Evolutionary conservation across 2,329 filamentous ascomycete genomes (phyloP), one percentile per base, ranked within the genome.

Genomic region (Fusarium lateritium): DNA sequence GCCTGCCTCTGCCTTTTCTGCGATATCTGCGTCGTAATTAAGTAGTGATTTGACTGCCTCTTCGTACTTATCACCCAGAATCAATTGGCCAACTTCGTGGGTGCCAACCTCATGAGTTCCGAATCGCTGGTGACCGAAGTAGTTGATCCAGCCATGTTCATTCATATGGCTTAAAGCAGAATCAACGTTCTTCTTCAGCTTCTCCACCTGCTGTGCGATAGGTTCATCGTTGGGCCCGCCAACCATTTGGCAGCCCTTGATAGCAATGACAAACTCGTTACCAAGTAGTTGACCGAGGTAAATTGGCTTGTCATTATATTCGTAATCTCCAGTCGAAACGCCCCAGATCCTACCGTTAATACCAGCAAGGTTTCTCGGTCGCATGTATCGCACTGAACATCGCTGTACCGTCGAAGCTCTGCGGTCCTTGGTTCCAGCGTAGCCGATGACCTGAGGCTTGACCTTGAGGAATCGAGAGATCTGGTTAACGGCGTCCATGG

Each of bases 41-140:
- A 99, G 84, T 39, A 99, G 90, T 21, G 89, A 86, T 55, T 93
- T 86, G 56, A 96, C 89, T 15, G 95, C 95, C 33, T 88, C 92
- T 76, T 94, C 86, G 71, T 94, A 94, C 74, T 97, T 89, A 31
- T 88, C 91, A 71, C 92, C 87, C 1, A 99, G 85, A 76, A 99
- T 94, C 77, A 93, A 91, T 76, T 91, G 88, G 49, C 96, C 96
- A 50, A 98, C 84, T 40, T 91, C 87, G 75, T 98, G 94, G 1
- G 96, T 99, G 34, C 94, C 92, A 14, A 93, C 91, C 28, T 89
- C 83, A 79, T 96, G 95, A 1, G 94, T 95, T 28, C 96, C 96
- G 74, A 99, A 99, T 24, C 96, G 90, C 81, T 99, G 96, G n/a
- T 98, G 89, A 10, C 96, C 96, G 76, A 94, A 99, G 82, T 98